phyloP scores from a whole-genome alignment of 768 basidiomycete genomes.

The Amanita subjunquillea region DNA sequence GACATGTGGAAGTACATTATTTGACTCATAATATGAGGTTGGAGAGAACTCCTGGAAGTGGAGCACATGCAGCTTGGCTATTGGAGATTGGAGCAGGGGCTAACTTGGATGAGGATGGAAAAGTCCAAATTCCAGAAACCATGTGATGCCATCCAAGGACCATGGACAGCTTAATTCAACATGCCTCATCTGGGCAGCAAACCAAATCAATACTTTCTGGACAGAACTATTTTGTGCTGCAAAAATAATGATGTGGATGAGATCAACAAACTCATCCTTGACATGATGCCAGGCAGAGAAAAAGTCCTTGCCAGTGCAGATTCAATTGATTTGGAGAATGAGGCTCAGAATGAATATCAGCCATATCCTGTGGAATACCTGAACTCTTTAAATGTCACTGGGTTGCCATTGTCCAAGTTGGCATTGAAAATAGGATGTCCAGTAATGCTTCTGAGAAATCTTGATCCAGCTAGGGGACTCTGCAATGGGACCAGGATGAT shows the following conservation, averaged over 20 bases:
- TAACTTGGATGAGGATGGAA: not conserved
- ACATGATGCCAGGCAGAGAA: conserved; percentile 5
- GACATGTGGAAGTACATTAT: conserved; percentile 17
- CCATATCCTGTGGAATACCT: conserved; percentile 27
- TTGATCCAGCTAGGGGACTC: conserved; percentile 23
- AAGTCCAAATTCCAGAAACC: not conserved
- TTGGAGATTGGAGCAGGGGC: conserved; percentile 19
- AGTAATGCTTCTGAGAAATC: conserved; percentile 34
- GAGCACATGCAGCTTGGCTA: conserved; percentile 24
- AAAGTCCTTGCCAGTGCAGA: conserved; percentile 19
- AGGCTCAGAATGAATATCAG: conserved; percentile 14
- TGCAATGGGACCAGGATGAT: conserved; percentile 24
- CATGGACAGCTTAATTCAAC: conserved; percentile 17
- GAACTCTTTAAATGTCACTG: conserved; percentile 22
- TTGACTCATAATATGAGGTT: conserved; percentile 33
- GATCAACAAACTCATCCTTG: conserved; percentile 16
- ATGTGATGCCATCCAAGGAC: conserved; percentile 10
- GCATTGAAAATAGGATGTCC: conserved; percentile 21
- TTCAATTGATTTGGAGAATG: conserved; percentile 9
- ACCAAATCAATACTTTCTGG: conserved; percentile 17
- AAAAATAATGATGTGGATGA: conserved; percentile 22
- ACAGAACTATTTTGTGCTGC: conserved; percentile 23
- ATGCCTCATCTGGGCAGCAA: conserved; percentile 5
- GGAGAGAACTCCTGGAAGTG: conserved; percentile 14
- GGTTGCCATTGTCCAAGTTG: conserved; percentile 28